Base-by-base conservation (phyloP, 2,329 filamentous ascomycete genomes). In the Anthostomella pinea region DNA sequence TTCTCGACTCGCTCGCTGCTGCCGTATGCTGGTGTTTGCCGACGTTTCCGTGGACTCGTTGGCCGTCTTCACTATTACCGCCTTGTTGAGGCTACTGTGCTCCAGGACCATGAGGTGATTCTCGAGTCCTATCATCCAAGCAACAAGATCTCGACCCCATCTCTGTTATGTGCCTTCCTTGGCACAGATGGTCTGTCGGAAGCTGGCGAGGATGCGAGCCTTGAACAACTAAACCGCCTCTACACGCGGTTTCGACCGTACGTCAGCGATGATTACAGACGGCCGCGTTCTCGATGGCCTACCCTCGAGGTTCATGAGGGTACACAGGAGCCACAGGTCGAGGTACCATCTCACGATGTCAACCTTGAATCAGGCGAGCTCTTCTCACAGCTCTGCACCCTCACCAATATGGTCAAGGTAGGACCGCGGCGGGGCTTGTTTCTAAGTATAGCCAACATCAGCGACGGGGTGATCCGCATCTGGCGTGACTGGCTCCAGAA, bases 61-160 rank as follows among this genome's bases (percentile, higher is more conserved):
- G 63, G 81, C 4, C 75, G 77, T 17, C 73, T 87, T 28, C 63
- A 88, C 6, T 77, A 85, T 45, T 71, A 74, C 31, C 80, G 85
- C 21, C 68, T 88, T 2, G 63, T 81, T 30, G 59, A 72, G 14
- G 77, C 79, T 14, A 72, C 79, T 4, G 64, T 73, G 3, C 63
- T 83, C 6, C 64, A 73, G 23, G 73, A 79, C 23, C 77, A 87
- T 53, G 76, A 81, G 35, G 64, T 93, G 24, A 77, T 90, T 23
- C 75, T 94, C 26, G 85, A 91, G 64, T 87, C 84, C 58, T 90
- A 85, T 54, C 85, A 85, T 46, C 87, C 86, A 0, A 78, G 72
- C 45, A 79, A 75, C 16, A 83, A 81, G 59, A 68, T 84, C 32
- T 81, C 75, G 5, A 81, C 84, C 14, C 83, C 85, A 0, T 81